phyloP scores from a whole-genome alignment of 2,329 filamentous ascomycete species.

The Penicillium sp. region DNA sequence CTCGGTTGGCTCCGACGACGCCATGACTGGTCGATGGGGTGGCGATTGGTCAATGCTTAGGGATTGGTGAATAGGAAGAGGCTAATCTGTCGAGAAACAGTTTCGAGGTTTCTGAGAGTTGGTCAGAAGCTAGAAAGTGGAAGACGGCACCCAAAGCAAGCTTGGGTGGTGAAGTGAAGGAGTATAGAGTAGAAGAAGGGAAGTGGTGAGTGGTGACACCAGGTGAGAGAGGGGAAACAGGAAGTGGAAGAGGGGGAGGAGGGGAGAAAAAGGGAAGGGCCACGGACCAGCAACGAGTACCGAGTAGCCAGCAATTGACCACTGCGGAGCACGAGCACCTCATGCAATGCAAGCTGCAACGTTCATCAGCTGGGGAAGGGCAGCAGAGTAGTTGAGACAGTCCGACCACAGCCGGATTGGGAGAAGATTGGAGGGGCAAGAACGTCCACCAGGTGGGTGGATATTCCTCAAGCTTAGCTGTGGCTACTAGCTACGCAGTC shows the following conservation, averaged over 20 bases:
- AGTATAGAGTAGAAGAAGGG: not conserved
- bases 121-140: not conserved
- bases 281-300: not conserved
- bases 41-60: not conserved
- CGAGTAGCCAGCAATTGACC: not conserved
- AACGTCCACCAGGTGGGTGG: not conserved
- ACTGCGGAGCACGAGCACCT: not conserved
- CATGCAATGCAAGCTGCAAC: conserved; percentile 3
- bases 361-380: conserved; percentile 11
- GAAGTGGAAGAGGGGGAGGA: not conserved
- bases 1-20: conserved; percentile 13
- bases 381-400: conserved; percentile 30
- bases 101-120: not conserved
- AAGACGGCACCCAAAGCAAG: not conserved
- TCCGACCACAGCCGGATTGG: conserved; percentile 21
- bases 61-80: not conserved
- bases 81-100: not conserved
- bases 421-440: not conserved
- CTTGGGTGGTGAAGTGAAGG: not conserved
- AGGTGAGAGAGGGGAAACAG: not conserved
- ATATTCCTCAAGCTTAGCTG: not conserved
- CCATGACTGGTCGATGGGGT: conserved; percentile 20
- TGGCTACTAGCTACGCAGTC: not conserved
- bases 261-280: not conserved
- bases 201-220: not conserved